phyloP scores from a whole-genome alignment of 805 yeast species.

The Kodamaea laetipori region DNA sequence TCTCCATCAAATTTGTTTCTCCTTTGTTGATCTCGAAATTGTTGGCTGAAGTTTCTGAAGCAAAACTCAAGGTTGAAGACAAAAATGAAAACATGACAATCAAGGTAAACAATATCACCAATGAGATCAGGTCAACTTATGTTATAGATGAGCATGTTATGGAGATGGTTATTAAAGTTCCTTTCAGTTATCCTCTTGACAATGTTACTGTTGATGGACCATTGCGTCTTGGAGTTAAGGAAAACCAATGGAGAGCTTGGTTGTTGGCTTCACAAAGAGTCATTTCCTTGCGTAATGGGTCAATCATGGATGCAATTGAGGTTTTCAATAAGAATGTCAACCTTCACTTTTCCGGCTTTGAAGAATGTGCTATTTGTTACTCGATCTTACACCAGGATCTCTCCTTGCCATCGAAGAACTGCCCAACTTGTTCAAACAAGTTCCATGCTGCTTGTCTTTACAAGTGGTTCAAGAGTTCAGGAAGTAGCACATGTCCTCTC shows the following conservation, averaged over 20 bases:
- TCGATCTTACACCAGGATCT: slow-evolving; percentile 88
- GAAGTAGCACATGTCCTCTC: slow-evolving; percentile 89
- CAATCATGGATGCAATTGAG: slow-evolving; percentile 66
- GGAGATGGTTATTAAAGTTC: slow-evolving; percentile 76
- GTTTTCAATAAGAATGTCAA: slow-evolving; percentile 73
- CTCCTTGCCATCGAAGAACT: slow-evolving; percentile 83
- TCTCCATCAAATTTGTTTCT: slow-evolving; percentile 62
- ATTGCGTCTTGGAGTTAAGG: slow-evolving; percentile 82
- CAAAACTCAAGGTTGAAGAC: slow-evolving; percentile 34
- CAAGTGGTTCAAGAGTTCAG: slow-evolving; percentile 96
- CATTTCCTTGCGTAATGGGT: slow-evolving; percentile 71
- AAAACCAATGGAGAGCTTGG: slow-evolving; percentile 95
- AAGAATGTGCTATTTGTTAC: slow-evolving; percentile 96
- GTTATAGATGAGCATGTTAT: slow-evolving; percentile 84
- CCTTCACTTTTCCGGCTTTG: slow-evolving; percentile 88
- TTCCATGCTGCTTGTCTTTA: slow-evolving; percentile 95
- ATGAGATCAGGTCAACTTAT: slow-evolving; percentile 73
- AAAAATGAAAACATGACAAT: slow-evolving; percentile 53
- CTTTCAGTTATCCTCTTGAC: slow-evolving; percentile 74
- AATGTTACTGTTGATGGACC: slow-evolving; percentile 78
- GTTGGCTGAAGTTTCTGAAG: slow-evolving; percentile 49
- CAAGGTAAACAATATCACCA: slow-evolving; percentile 58
- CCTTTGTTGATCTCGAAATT: slow-evolving; percentile 63
- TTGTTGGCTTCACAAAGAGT: slow-evolving; percentile 85
- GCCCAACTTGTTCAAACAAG: slow-evolving; percentile 88